Conservation (phyloP, 805 yeast species). For the Groenewaldozyma salmanticensis region DNA sequence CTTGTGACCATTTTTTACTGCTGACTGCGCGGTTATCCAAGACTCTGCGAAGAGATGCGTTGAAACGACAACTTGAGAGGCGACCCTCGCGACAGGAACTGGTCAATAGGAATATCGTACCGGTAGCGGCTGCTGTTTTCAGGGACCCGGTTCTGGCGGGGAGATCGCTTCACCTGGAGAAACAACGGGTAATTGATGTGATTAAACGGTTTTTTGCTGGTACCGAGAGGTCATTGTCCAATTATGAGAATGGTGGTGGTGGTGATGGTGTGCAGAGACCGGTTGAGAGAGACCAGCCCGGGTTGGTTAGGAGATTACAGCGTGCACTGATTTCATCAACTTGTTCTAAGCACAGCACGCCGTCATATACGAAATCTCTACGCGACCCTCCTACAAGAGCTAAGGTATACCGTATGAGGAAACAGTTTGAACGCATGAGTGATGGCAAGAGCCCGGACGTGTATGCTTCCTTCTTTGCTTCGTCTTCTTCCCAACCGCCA, state of each 20-base stretch:
- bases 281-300: slow-evolving; percentile 15
- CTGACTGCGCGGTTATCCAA: slow-evolving; percentile 14
- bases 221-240: too few species aligned
- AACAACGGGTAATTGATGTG: slow-evolving; percentile 18
- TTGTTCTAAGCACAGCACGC: not conserved
- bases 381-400: slow-evolving; percentile 18
- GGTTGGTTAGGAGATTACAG: slow-evolving; percentile 14
- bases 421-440: slow-evolving; percentile 12
- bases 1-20: slow-evolving; percentile 11
- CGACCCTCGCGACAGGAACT: slow-evolving; percentile 21
- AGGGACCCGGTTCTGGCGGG: slow-evolving; percentile 9
- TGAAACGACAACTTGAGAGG: slow-evolving; percentile 15
- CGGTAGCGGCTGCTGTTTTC: slow-evolving; percentile 11
- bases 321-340: not conserved
- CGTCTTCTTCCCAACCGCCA: too few species aligned
- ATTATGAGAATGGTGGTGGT: too few species aligned
- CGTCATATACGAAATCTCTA: not conserved
- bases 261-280: slow-evolving; percentile 10
- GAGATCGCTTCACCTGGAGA: slow-evolving; percentile 14
- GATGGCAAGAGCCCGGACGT: too few species aligned
- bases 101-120: slow-evolving; percentile 20
- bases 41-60: slow-evolving; percentile 14
- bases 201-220: slow-evolving; percentile 14
- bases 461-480: too few species aligned
- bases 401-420: slow-evolving; percentile 13